phyloP scores from a whole-genome alignment of 2,329 filamentous ascomycete species.

The Ceratocystis cubensis region DNA sequence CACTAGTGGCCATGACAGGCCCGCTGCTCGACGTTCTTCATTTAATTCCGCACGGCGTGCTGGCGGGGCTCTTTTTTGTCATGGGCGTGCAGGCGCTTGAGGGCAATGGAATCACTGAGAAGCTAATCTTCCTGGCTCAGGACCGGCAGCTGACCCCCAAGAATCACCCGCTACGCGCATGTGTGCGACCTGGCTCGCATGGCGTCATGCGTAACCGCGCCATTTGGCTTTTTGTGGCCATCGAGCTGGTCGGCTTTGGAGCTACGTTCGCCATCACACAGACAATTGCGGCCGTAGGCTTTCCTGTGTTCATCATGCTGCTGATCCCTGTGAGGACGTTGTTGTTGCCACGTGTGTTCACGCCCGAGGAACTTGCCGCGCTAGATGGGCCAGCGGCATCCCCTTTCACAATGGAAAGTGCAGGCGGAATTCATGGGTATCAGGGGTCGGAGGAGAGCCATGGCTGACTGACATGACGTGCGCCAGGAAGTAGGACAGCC shows the following conservation, averaged over 20 bases:
- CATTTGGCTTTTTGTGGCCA: slow-evolving; percentile 58
- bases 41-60: slow-evolving; percentile 65
- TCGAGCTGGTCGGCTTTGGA: slow-evolving; percentile 59
- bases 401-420: slow-evolving; percentile 63
- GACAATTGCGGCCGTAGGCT: slow-evolving; percentile 70
- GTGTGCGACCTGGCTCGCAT: slow-evolving; percentile 40
- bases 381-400: slow-evolving; percentile 66
- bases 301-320: slow-evolving; percentile 59
- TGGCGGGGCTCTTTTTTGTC: slow-evolving; percentile 72
- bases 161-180: slow-evolving; percentile 42
- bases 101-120: slow-evolving; percentile 64
- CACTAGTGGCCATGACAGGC: slow-evolving; percentile 65
- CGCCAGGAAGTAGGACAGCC: background rate
- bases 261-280: slow-evolving; percentile 75
- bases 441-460: slow-evolving; percentile 5
- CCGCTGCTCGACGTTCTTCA: slow-evolving; percentile 62
- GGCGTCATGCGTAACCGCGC: slow-evolving; percentile 41
- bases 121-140: slow-evolving; percentile 55
- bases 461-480: background rate
- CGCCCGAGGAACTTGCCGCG: slow-evolving; percentile 44
- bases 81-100: slow-evolving; percentile 71
- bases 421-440: slow-evolving; percentile 48
- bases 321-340: slow-evolving; percentile 55
- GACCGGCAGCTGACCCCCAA: slow-evolving; percentile 49
- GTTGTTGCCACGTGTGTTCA: slow-evolving; percentile 51